These are phyloP conservation scores for Serendipita indica DNA, from an alignment of 768 basidiomycete species.

Conservation along the genomic window DNA sequence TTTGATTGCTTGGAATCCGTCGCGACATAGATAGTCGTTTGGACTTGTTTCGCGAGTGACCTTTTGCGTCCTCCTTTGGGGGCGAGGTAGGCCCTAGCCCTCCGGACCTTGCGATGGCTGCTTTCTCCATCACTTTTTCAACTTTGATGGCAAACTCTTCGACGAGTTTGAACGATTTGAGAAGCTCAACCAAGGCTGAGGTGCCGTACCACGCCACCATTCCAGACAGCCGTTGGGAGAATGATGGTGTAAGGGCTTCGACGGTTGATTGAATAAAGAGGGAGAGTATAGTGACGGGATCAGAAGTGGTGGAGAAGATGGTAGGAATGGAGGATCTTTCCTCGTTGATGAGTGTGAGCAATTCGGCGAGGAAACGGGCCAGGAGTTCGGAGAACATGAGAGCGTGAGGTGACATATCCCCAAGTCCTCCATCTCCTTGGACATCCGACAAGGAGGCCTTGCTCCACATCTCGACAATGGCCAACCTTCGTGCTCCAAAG, in stretches of 20 bases:
- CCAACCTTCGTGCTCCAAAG: slow-evolving; percentile 62
- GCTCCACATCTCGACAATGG: slow-evolving; percentile 57
- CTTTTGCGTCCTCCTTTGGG: slow-evolving; percentile 5
- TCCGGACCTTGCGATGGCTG: slow-evolving; percentile 25
- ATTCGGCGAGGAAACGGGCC: slow-evolving; percentile 53
- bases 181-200: slow-evolving; percentile 49
- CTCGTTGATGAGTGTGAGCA: slow-evolving; percentile 47
- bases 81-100: not conserved
- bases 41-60: slow-evolving; percentile 17
- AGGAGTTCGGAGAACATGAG: slow-evolving; percentile 50
- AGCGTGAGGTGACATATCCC: slow-evolving; percentile 5
- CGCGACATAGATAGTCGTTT: slow-evolving; percentile 25
- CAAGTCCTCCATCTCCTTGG: slow-evolving; percentile 32
- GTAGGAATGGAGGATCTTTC: slow-evolving; percentile 62
- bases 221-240: slow-evolving; percentile 61
- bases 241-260: slow-evolving; percentile 64
- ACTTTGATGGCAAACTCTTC: slow-evolving; percentile 68
- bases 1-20: slow-evolving; percentile 22
- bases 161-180: slow-evolving; percentile 53
- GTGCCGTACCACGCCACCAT: slow-evolving; percentile 53
- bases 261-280: slow-evolving; percentile 71
- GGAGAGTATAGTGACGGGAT: slow-evolving; percentile 62
- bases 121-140: slow-evolving; percentile 65
- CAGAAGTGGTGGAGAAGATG: slow-evolving; percentile 55
- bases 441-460: slow-evolving; percentile 29